phyloP scores from a whole-genome alignment of 192 early-diverging fungal genomes.

The Backusella tarrabulga region DNA sequence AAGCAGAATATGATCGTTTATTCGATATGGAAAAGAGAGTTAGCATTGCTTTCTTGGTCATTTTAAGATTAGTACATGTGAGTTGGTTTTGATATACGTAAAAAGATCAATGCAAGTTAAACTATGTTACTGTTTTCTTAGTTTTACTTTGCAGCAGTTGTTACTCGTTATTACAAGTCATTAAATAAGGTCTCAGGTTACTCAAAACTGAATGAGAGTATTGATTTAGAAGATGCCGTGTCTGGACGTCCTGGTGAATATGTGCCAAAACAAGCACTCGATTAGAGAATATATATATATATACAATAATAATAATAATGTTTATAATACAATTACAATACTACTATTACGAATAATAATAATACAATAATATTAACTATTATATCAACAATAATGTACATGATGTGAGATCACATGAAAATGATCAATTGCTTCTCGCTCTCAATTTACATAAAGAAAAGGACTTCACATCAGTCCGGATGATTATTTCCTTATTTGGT shows the following conservation, averaged over 20 bases:
- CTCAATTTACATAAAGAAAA: neutral
- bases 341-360: neutral
- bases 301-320: neutral
- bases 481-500: neutral
- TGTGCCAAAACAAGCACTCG: constrained; percentile 3
- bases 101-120: neutral
- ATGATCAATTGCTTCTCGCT: neutral
- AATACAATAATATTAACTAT: neutral
- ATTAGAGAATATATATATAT: neutral
- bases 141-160: constrained; percentile 28
- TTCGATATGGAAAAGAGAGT: constrained; percentile 34
- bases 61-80: constrained; percentile 33
- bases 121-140: neutral
- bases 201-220: neutral
- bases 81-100: neutral
- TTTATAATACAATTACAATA: neutral
- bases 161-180: constrained; percentile 20
- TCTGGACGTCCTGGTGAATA: neutral
- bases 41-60: constrained; percentile 24
- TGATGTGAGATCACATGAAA: neutral
- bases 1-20: constrained; percentile 25
- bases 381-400: neutral
- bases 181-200: constrained; percentile 11
- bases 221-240: constrained; percentile 9
- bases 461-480: neutral